phyloP scores from a whole-genome alignment of 1,139 yeast genomes.

The Debaryomyces psychrophilus region DNA sequence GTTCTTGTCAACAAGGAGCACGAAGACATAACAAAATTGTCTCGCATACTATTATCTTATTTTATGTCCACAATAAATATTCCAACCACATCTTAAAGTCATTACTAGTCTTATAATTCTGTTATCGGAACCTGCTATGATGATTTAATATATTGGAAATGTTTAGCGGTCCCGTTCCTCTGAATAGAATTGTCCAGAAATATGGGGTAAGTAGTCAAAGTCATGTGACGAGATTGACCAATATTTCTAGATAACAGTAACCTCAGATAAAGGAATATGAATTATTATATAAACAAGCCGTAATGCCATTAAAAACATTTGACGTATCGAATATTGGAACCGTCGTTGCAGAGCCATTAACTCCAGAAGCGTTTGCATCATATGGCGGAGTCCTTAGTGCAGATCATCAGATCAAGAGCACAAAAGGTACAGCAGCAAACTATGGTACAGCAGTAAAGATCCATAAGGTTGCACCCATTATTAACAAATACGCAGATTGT shows the following conservation, averaged over 20 bases:
- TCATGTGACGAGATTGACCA: neutral
- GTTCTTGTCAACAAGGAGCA: too few species aligned
- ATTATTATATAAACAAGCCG: neutral
- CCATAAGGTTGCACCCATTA: constrained; percentile 69
- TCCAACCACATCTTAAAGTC: too few species aligned
- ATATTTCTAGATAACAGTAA: neutral
- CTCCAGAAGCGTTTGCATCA: constrained; percentile 46
- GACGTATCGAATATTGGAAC: constrained; percentile 26
- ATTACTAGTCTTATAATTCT: neutral
- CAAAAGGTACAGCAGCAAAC: constrained; percentile 59
- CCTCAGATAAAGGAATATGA: neutral
- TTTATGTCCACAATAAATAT: too few species aligned
- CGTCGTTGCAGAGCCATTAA: constrained; percentile 40
- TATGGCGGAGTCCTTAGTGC: constrained; percentile 53
- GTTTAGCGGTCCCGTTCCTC: too few species aligned
- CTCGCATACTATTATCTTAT: too few species aligned
- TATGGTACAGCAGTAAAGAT: constrained; percentile 92
- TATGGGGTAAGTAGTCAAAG: neutral
- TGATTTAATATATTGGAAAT: neutral
- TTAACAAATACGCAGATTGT: constrained; percentile 51
- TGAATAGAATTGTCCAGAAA: too few species aligned
- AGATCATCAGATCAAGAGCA: constrained; percentile 43
- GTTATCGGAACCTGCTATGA: neutral
- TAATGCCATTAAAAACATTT: constrained; percentile 48
- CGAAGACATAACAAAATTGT: too few species aligned